A percentile compares a stretch with the other conserved stretches of the same genome.
Conservation (phyloP, 2,329 filamentous ascomycete genomes). For the Epichloe coenophiala region DNA sequence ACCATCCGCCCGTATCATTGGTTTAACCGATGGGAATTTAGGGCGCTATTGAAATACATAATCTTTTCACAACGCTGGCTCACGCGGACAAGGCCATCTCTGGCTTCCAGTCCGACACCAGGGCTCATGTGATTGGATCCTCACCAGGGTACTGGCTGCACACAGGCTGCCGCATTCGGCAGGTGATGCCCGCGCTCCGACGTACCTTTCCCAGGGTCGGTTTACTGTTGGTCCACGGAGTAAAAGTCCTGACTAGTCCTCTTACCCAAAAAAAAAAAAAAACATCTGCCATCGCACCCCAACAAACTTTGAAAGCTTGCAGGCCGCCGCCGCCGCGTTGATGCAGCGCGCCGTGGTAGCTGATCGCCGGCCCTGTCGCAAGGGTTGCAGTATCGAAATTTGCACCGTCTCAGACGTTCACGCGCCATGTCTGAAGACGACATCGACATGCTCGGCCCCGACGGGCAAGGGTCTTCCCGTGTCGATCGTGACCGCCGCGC, state of each 20-base stretch:
- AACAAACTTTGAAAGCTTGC: background rate
- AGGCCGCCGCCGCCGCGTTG: conserved; percentile 3
- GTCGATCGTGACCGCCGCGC: conserved; percentile 28
- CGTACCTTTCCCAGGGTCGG: too few relatives aligned
- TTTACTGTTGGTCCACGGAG: too few relatives aligned
- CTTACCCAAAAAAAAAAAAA: background rate
- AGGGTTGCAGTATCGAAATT: background rate
- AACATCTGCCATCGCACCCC: background rate
- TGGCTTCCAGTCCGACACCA: background rate
- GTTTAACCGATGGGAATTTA: rapidly evolving
- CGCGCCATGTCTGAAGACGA: conserved; percentile 26
- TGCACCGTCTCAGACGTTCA: background rate
- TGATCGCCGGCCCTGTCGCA: conserved; percentile 2
- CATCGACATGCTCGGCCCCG: conserved; percentile 22
- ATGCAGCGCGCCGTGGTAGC: conserved; percentile 4
- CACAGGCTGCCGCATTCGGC: background rate
- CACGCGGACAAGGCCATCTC: too few relatives aligned
- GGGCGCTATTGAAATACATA: rapidly evolving
- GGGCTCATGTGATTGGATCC: conserved; percentile 2
- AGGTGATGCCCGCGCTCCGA: too few relatives aligned
- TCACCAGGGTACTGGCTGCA: background rate
- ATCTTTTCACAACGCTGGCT: background rate
- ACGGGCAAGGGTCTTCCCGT: conserved; percentile 19
- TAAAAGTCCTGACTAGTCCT: background rate
- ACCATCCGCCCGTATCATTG: conserved; percentile 3